These are phyloP conservation scores for Malassezia nana DNA, from an alignment of 1,284 basidiomycete genomes.

Conservation along the genomic window DNA sequence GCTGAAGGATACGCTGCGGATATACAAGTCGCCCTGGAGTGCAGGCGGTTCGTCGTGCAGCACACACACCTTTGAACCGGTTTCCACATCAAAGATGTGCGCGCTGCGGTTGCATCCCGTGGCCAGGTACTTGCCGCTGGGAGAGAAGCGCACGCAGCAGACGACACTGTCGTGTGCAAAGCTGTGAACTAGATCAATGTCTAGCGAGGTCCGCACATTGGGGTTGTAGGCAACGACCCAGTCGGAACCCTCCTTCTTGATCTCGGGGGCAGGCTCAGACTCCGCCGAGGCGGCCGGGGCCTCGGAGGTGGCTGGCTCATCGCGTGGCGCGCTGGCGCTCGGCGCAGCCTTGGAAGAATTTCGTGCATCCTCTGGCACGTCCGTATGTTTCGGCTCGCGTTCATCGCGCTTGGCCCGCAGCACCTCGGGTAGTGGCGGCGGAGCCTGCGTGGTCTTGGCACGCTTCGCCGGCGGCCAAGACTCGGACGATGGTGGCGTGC, in stretches of 20 bases:
- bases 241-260: conserved; percentile 72
- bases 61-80: conserved; percentile 63
- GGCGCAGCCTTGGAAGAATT: not conserved
- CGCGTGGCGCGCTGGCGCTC: not conserved
- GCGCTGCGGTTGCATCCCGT: conserved; percentile 83
- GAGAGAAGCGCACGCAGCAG: conserved; percentile 80
- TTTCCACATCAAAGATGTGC: conserved; percentile 80
- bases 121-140: conserved; percentile 75
- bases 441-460: not conserved
- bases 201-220: conserved; percentile 66
- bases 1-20: conserved; percentile 45
- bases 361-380: not conserved
- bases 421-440: not conserved
- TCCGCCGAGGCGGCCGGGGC: not conserved
- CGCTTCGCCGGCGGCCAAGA: conserved; percentile 15
- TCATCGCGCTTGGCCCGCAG: conserved; percentile 7
- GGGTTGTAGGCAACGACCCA: conserved; percentile 94
- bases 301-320: not conserved
- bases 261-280: conserved; percentile 22
- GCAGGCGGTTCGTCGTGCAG: conserved; percentile 54
- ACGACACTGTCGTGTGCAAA: conserved; percentile 78
- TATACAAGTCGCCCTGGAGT: conserved; percentile 34
- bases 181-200: conserved; percentile 81
- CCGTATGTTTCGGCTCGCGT: conserved; percentile 1
- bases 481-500: not conserved